A percentile compares a stretch with the other conserved stretches of the same genome.
These are phyloP conservation scores for Saturnispora diversa DNA, from an alignment of 805 yeast species.

Conservation along the genomic window DNA sequence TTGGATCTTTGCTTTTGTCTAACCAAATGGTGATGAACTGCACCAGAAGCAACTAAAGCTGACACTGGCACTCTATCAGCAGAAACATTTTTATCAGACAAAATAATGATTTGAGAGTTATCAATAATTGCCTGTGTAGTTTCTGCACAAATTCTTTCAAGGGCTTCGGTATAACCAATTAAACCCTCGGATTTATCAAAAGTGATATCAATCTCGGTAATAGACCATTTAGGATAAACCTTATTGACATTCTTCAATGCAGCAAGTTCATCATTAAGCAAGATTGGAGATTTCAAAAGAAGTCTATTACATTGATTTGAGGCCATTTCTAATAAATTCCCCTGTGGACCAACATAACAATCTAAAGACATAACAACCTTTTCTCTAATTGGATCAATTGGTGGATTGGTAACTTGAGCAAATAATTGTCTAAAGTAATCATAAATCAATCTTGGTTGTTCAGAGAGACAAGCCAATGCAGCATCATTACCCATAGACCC, in stretches of 20 bases:
- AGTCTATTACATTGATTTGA: conserved; percentile 88
- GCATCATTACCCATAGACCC: conserved; percentile 99
- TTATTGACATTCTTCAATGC: conserved; percentile 66
- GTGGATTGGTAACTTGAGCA: conserved; percentile 98
- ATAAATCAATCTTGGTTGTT: conserved; percentile 81
- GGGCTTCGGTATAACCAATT: conserved; percentile 73
- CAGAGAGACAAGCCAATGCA: conserved; percentile 89
- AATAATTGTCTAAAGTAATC: conserved; percentile 94
- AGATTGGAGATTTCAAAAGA: conserved; percentile 72
- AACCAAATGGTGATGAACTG: conserved; percentile 93
- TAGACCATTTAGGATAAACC: conserved; percentile 83
- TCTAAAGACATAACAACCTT: conserved; percentile 94
- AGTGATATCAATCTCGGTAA: conserved; percentile 78
- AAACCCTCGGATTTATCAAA: conserved; percentile 77
- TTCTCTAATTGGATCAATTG: conserved; percentile 97
- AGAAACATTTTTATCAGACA: conserved; percentile 61
- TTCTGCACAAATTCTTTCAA: conserved; percentile 79
- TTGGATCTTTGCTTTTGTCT: conserved; percentile 93
- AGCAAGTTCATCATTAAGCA: conserved; percentile 61
- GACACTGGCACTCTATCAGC: conserved; percentile 69
- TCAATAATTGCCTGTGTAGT: conserved; percentile 80
- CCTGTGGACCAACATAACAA: conserved; percentile 98
- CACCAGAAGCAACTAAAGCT: conserved; percentile 88
- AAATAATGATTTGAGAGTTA: conserved; percentile 63
- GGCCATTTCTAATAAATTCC: conserved; percentile 86